These are phyloP conservation scores for Saccharomyces uvarum DNA, from an alignment of 1,139 yeast genomes.

Conservation along the genomic window DNA sequence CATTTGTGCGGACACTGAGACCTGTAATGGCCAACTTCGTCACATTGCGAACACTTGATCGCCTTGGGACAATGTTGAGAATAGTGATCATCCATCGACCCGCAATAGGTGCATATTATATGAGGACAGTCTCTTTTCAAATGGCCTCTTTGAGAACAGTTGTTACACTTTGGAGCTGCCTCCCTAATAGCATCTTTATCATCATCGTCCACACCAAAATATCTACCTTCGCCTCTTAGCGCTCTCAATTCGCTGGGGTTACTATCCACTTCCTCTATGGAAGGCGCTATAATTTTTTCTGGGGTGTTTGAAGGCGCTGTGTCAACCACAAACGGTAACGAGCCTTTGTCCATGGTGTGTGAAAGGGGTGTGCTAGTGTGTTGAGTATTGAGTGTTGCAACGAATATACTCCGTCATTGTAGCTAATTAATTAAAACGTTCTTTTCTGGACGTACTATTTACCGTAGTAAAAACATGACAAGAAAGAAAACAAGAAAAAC, in stretches of 20 bases:
- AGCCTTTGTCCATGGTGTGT: constrained; percentile 6
- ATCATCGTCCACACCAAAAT: constrained; percentile 58
- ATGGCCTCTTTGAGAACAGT: constrained; percentile 78
- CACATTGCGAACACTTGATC: constrained; percentile 70
- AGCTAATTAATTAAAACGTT: not conserved
- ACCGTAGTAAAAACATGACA: not conserved
- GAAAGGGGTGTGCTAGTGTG: not conserved
- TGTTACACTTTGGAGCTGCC: constrained; percentile 61
- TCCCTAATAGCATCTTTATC: constrained; percentile 37
- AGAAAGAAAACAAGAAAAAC: not conserved
- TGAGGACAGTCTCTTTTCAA: constrained; percentile 66
- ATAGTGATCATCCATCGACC: constrained; percentile 71
- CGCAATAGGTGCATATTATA: constrained; percentile 78
- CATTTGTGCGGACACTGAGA: constrained; percentile 54
- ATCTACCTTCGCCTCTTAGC: constrained; percentile 70
- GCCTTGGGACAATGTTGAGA: constrained; percentile 79
- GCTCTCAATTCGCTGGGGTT: constrained; percentile 54
- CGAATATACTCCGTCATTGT: not conserved
- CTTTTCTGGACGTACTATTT: not conserved
- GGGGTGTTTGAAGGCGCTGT: constrained; percentile 12
- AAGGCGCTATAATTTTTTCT: constrained; percentile 18
- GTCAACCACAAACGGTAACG: constrained; percentile 17
- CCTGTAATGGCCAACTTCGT: constrained; percentile 67
- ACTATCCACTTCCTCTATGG: constrained; percentile 54
- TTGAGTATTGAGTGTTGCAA: not conserved